Evolutionary conservation across 164 flowering plant genomes (phyloP).

Genomic region (Amborella trichopoda): DNA sequence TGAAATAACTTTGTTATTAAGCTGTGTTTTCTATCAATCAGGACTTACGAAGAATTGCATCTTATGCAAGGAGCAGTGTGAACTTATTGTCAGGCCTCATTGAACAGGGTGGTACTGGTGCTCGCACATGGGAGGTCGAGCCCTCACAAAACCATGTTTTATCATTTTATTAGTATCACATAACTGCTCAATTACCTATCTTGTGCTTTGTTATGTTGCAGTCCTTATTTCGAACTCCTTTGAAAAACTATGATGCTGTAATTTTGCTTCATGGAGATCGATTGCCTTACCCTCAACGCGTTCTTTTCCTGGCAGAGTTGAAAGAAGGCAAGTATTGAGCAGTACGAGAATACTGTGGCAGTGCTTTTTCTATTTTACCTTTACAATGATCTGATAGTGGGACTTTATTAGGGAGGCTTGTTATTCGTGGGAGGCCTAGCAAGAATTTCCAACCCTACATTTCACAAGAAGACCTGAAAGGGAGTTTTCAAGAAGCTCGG

Average conservation of each 20-base stretch:
- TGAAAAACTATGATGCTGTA: constrained; percentile 85
- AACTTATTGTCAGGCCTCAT: constrained; percentile 51
- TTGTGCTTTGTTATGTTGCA: constrained; percentile 18
- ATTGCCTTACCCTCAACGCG: constrained; percentile 67
- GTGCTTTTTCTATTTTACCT: background rate
- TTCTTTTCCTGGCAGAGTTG: constrained; percentile 73
- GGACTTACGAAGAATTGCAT: constrained; percentile 48
- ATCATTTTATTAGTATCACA: too few species aligned
- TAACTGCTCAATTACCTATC: too few species aligned
- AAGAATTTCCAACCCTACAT: constrained; percentile 54
- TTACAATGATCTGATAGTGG: background rate
- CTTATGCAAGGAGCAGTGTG: constrained; percentile 84
- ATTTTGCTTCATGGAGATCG: constrained; percentile 75
- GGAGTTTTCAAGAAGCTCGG: constrained; percentile 30
- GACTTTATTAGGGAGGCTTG: constrained; percentile 39
- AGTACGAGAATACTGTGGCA: too few species aligned
- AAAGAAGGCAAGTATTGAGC: constrained; percentile 52
- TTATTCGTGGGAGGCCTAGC: constrained; percentile 58
- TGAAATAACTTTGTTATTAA: too few species aligned
- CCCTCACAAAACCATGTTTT: background rate
- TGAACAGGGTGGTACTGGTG: constrained; percentile 33
- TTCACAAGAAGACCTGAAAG: constrained; percentile 24
- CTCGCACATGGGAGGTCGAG: constrained; percentile 75
- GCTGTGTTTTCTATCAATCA: too few species aligned
- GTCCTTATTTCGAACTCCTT: constrained; percentile 82